phyloP scores from a whole-genome alignment of 129 eudicot genomes.

The Artemisia argyi region DNA sequence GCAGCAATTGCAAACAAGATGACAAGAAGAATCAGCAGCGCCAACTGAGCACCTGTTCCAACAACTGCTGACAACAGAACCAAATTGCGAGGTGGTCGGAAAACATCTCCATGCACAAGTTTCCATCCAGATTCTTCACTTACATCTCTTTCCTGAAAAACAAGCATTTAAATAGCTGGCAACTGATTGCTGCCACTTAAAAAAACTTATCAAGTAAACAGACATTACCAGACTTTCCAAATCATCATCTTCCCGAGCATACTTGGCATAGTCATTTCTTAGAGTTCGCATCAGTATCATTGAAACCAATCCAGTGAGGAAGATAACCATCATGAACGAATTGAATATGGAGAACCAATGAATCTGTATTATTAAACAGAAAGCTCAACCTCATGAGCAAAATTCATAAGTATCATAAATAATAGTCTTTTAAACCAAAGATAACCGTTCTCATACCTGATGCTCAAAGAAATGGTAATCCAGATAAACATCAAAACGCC shows the following conservation, averaged over 20 bases:
- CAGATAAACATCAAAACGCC: constrained; percentile 87
- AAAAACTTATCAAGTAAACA: background rate
- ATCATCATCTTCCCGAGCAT: constrained; percentile 94
- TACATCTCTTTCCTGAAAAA: constrained; percentile 85
- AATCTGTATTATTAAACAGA: constrained; percentile 47
- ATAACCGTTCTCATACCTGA: constrained; percentile 48
- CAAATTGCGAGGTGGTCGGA: constrained; percentile 78
- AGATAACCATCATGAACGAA: constrained; percentile 96
- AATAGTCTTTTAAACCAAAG: background rate
- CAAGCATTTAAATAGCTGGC: constrained; percentile 20
- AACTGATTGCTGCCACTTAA: background rate
- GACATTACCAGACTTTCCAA: constrained; percentile 82
- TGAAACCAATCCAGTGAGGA: constrained; percentile 86
- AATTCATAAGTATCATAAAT: background rate
- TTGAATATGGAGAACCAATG: constrained; percentile 95
- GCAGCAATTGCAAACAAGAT: constrained; percentile 93
- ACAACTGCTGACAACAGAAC: constrained; percentile 89
- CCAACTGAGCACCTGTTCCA: constrained; percentile 94
- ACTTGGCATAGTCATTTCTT: constrained; percentile 92
- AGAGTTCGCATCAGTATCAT: constrained; percentile 93
- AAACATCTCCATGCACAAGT: constrained; percentile 96
- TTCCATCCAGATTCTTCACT: constrained; percentile 99
- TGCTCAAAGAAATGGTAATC: constrained; percentile 98
- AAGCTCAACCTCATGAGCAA: constrained; percentile 5
- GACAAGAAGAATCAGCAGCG: constrained; percentile 84